A percentile compares a stretch with the other conserved stretches of the same genome.
phyloP scores from a whole-genome alignment of 2,329 filamentous ascomycete genomes.

The Fusarium sp. region DNA sequence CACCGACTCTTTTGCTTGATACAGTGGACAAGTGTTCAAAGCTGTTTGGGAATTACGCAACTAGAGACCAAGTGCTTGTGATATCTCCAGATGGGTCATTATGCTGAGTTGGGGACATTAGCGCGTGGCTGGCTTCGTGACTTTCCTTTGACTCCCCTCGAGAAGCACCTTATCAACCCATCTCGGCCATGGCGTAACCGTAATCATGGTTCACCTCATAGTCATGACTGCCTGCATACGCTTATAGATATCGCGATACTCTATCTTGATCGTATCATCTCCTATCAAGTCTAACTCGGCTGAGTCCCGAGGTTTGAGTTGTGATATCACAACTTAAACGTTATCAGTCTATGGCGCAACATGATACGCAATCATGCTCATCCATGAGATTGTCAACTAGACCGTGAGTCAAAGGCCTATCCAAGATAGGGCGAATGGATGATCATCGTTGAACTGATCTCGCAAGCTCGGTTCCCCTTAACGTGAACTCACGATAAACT shows the following conservation, averaged over 20 bases:
- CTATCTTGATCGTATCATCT: not conserved
- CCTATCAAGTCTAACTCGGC: not conserved
- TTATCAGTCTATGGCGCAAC: conserved; percentile 7
- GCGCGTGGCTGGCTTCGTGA: not conserved
- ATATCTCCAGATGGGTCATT: not conserved
- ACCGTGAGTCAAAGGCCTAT: not conserved
- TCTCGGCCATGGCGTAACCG: not conserved
- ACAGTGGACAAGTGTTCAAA: conserved; percentile 28
- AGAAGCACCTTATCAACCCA: not conserved
- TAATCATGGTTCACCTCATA: not conserved
- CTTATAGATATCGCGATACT: not conserved
- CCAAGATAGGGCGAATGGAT: not conserved
- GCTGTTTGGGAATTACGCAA: conserved; percentile 9
- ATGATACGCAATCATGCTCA: not conserved
- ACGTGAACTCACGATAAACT: not conserved
- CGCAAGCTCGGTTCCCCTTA: not conserved
- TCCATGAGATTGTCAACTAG: not conserved
- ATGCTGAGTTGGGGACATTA: not conserved
- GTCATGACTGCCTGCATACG: not conserved
- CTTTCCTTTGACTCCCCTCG: not conserved
- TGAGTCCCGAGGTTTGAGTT: not conserved
- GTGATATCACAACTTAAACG: not conserved
- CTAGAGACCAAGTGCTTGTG: not conserved
- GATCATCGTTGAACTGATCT: not conserved
- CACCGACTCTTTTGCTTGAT: conserved; percentile 1